A percentile compares a stretch with the other conserved stretches of the same genome.
phyloP scores from a whole-genome alignment of 1,139 yeast species.

The Saccharomyces hybrid region DNA sequence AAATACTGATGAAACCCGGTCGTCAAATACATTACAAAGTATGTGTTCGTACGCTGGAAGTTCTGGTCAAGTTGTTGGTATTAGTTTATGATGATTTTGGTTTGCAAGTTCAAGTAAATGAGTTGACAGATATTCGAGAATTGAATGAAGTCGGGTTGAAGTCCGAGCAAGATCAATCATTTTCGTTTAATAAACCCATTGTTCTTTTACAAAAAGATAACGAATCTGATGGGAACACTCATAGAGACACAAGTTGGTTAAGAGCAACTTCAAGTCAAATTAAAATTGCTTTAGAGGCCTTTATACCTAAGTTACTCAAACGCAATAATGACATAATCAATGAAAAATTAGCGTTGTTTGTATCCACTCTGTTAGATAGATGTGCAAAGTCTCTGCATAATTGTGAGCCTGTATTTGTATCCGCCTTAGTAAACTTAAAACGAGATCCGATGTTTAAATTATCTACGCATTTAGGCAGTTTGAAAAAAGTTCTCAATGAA shows the following conservation, averaged over 20 bases:
- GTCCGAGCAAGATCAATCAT: not conserved
- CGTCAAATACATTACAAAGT: slow-evolving; percentile 38
- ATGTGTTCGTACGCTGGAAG: slow-evolving; percentile 29
- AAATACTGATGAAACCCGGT: slow-evolving; percentile 37
- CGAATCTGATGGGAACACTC: slow-evolving; percentile 12
- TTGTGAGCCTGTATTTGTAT: slow-evolving; percentile 14
- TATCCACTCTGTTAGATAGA: slow-evolving; percentile 23
- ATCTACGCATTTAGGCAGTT: slow-evolving; percentile 1
- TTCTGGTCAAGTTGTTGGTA: slow-evolving; percentile 33
- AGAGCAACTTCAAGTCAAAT: slow-evolving; percentile 58
- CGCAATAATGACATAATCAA: slow-evolving; percentile 19
- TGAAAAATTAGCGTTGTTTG: slow-evolving; percentile 26
- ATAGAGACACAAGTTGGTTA: slow-evolving; percentile 56
- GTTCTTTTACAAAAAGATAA: slow-evolving; percentile 4
- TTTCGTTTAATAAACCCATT: not conserved
- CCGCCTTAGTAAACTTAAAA: slow-evolving; percentile 8
- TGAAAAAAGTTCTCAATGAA: slow-evolving; percentile 5
- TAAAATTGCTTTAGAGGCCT: slow-evolving; percentile 32
- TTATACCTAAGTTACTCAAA: slow-evolving; percentile 34
- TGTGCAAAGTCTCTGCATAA: slow-evolving; percentile 13
- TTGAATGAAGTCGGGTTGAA: not conserved
- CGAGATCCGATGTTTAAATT: slow-evolving; percentile 9
- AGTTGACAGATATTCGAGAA: slow-evolving; percentile 7
- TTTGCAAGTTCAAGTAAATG: slow-evolving; percentile 19
- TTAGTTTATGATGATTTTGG: slow-evolving; percentile 40